phyloP scores from a whole-genome alignment of 805 yeast genomes.

The Schwanniomyces pseudopolymorphus region DNA sequence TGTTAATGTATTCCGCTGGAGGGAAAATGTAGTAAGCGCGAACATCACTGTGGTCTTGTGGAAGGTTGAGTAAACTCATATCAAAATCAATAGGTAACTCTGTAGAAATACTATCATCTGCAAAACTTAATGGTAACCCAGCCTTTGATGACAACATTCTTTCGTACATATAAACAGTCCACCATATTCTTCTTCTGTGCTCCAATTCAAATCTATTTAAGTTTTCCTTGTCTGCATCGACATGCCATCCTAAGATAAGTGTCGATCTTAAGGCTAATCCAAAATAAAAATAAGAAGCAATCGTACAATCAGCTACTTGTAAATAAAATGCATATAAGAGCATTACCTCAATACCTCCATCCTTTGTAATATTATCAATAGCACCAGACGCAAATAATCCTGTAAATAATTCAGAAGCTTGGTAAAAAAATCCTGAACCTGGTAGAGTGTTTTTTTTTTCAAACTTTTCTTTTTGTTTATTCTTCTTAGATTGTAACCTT shows the following conservation, averaged over 20 bases:
- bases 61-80: conserved; percentile 44
- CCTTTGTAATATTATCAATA: conserved; percentile 71
- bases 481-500: conserved; percentile 10
- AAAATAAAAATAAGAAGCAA: conserved; percentile 77
- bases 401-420: conserved; percentile 76
- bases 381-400: conserved; percentile 80
- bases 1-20: conserved; percentile 72
- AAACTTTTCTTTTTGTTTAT: conserved; percentile 14
- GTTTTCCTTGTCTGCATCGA: conserved; percentile 70
- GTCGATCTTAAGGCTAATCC: conserved; percentile 75
- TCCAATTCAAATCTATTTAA: conserved; percentile 53
- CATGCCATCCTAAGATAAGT: conserved; percentile 75
- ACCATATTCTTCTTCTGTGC: conserved; percentile 49
- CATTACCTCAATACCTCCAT: conserved; percentile 78
- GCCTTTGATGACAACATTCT: conserved; percentile 82
- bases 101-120: conserved; percentile 79
- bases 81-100: conserved; percentile 74
- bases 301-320: conserved; percentile 83
- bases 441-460: conserved; percentile 53
- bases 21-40: conserved; percentile 70
- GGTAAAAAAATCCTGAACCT: conserved; percentile 75
- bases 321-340: conserved; percentile 73
- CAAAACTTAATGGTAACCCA: conserved; percentile 73
- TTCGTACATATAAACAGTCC: conserved; percentile 53
- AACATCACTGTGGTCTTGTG: conserved; percentile 49